Evolutionary conservation across 305 asterid species (phyloP), one percentile per base, ranked within the genome.

Genomic region (Fraxinus sp.): DNA sequence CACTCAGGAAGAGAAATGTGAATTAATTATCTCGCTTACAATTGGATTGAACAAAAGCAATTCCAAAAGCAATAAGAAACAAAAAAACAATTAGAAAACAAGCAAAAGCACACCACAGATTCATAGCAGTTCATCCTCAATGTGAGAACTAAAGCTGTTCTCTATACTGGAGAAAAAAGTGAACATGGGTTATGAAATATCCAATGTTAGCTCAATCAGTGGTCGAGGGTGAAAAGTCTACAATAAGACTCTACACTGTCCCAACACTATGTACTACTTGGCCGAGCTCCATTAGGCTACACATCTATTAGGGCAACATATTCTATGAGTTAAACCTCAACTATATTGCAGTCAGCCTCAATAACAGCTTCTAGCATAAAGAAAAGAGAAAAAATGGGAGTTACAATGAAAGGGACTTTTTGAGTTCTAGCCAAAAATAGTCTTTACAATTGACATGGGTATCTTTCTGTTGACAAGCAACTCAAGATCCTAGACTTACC

Each of bases 401-500:
- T 52, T 77, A 55, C 73, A 49, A 81, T 37, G 66, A 35, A 77
- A 55, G 41, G 44, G 70, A 44, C 68, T 71, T 3, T 4, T 0
- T 22, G 52, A 49, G 55, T 76, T 37, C 32, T 79, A 52, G 76
- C 74, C 28, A 35, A n/a, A 82, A 75, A 26, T 79, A 80, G 13
- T 28, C 13, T 44, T 28, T 28, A 28, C 30, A 28, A 28, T 28
- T 28, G 30, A 28, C 30, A 28, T 28, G 30, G 30, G 30, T 28
- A 28, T 28, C 30, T 28, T 28, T 28, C 1, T 28, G 30, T 28
- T 28, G 30, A 28, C 30, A 28, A 28, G 30, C 30, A 28, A 28
- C 30, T 28, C 30, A 28, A 28, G 30, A 28, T 28, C 30, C 30
- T 28, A 0, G 30, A 28, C 30, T 28, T 28, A 28, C 30, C 30